Base-by-base conservation (phyloP, 306 rosid genomes). In the Vigna nakashimae region DNA sequence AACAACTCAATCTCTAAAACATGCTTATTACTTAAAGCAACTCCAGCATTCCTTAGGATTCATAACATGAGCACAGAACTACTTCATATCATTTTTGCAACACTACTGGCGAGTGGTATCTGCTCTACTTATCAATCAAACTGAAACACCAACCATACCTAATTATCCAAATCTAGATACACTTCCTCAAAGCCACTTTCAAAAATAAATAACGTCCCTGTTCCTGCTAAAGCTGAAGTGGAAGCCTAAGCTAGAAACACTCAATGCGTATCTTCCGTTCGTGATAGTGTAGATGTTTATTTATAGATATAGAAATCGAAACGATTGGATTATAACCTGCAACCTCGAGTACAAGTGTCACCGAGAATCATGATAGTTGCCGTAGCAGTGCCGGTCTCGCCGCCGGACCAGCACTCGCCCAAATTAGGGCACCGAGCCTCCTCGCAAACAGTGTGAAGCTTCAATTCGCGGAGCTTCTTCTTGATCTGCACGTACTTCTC, bases 341-440 rank as follows among this genome's bases (percentile, higher is more conserved):
- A 96, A 71, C 99, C 99, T 51, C 99, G 92, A 24, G 99, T 96
- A 67, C 99, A 96, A 45, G 99, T 92, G 74, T 96, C 99, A 13
- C 99, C 99, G 38, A 96, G 87, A 49, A 96, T 96, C 99, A 96
- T 96, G 75, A 96, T 96, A 24, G 99, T 96, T 58, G 98, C 99
- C 0, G 99, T 96, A 69, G 99, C 99, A 18, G 99, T 91, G 5
- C 98, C 99, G 0, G 99, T 96, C 85, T 96, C 98, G 20, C 99
- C 99, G 52, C 99, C 99, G 64, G 99, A 96, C 98, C 99, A 96
- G 87, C 99, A 96, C 87, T 96, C 99, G 0, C 97, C 97, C 75
- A 96, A 82, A 73, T 96, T 96, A 51, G 99, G 99, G 68, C 99
- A 95, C 48, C 65, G 84, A 2, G 98, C 99, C 81, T 96, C 99